These are phyloP conservation scores for Cymodocea nodosa DNA, from an alignment of 116 monocot species.

Conservation along the genomic window DNA sequence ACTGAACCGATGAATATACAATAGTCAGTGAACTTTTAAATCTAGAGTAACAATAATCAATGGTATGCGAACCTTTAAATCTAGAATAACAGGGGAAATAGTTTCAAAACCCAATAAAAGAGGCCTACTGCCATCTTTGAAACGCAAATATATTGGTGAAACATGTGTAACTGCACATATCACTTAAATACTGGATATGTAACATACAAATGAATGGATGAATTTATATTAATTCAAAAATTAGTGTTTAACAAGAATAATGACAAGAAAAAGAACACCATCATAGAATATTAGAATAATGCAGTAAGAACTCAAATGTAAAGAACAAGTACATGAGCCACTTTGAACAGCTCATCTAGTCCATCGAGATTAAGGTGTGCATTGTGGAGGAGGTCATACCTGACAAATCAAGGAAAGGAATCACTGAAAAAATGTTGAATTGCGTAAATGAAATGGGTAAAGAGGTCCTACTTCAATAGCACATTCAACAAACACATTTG, in stretches of 20 bases:
- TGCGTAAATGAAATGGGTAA: too few species aligned
- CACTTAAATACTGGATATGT: neutral
- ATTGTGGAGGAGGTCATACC: conserved; percentile 97
- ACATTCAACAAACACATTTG: too few species aligned
- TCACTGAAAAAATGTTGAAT: neutral
- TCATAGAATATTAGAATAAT: neutral
- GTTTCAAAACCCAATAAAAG: too few species aligned
- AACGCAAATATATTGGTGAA: too few species aligned
- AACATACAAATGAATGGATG: neutral
- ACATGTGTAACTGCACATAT: too few species aligned
- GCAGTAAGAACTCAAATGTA: too few species aligned
- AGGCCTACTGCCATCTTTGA: too few species aligned
- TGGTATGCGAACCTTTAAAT: too few species aligned
- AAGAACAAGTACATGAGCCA: conserved; percentile 38
- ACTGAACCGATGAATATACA: conserved; percentile 21
- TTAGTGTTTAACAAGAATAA: neutral
- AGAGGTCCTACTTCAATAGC: too few species aligned
- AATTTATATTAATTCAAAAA: neutral
- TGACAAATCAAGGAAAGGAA: conserved; percentile 4
- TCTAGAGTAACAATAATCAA: neutral
- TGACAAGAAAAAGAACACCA: neutral
- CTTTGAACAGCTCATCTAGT: conserved; percentile 79
- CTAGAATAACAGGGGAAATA: neutral
- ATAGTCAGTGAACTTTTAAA: neutral
- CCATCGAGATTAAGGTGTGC: conserved; percentile 98